These are phyloP conservation scores for Candida maris DNA, from an alignment of 805 yeast genomes.

Conservation along the genomic window DNA sequence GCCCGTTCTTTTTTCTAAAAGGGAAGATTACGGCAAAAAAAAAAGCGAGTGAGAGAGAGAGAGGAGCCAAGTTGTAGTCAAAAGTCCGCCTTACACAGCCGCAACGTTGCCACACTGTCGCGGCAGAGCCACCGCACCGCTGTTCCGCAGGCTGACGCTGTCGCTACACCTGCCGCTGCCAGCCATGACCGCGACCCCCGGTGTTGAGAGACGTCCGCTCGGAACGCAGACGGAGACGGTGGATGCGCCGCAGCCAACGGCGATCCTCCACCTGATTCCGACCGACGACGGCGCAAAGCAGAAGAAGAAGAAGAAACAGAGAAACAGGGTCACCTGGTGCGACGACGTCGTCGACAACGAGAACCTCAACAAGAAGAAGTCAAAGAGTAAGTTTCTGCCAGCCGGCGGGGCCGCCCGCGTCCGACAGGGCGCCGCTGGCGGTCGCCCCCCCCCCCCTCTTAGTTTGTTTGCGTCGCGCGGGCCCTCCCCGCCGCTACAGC, in stretches of 20 bases:
- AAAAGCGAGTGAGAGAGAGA: no score
- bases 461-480: no score
- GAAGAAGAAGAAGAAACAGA: slow-evolving; percentile 17
- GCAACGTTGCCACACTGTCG: no score
- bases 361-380: slow-evolving; percentile 79
- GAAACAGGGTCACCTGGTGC: slow-evolving; percentile 73
- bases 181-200: not conserved
- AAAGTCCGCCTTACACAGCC: slow-evolving; percentile 17
- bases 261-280: slow-evolving; percentile 18
- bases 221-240: slow-evolving; percentile 13
- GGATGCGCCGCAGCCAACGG: slow-evolving; percentile 16
- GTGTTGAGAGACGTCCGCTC: not conserved
- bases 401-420: no score
- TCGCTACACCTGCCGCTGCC: no score
- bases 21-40: not conserved
- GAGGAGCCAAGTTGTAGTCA: no score
- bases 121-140: no score
- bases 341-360: slow-evolving; percentile 90
- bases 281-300: slow-evolving; percentile 9
- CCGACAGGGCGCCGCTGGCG: no score
- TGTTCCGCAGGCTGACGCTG: no score
- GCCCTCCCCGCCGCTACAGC: no score
- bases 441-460: no score
- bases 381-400: slow-evolving; percentile 58
- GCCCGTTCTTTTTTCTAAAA: not conserved